Evolutionary conservation across 2,329 filamentous ascomycete genomes (phyloP), one percentile per base, ranked within the genome.

Genomic region (Phoma sp.): DNA sequence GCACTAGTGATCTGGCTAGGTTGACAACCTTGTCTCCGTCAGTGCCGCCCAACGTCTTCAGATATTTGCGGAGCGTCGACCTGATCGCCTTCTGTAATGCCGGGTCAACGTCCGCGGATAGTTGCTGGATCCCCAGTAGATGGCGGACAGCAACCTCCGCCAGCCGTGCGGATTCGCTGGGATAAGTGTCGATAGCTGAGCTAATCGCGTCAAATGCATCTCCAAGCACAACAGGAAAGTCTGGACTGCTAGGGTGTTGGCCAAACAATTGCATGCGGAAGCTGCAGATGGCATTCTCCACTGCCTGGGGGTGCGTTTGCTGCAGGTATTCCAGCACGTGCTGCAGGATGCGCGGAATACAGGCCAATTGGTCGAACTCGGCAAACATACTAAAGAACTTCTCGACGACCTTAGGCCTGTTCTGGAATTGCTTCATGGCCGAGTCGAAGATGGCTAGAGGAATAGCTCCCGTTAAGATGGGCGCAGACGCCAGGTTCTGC

Each of bases 371-470:
- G 18, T 81, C 79, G 73, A 96, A 97, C 5, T 81, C 78, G 2
- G 85, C 80, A 60, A 96, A 89, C 77, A 96, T 83, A 66, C 89
- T 80, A 75, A 95, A 98, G 76, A 97, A 96, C 22, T 83, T 78
- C 66, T 89, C 86, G 3, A 86, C 91, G 6, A 91, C 81, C 1
- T 80, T 78, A 1, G 86, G 76, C 55, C 83, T 84, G 71, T 88
- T 86, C 61, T 89, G 86, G 47, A 89, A 84, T 66, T 96, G 88
- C 72, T 89, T 91, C 78, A 87, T 86, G 5, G 92, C 88, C 22
- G 91, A 86, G 67, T 96, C 91, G 69, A 96, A 97, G 42, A 99
- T 90, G 35, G 93, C 92, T 51, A 92, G 84, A 2, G 95, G 93
- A 62, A 99, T 96, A 13, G 91, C 95, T n/a, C 95, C 95, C 56